Evolutionary conservation across 345 rosid genomes (phyloP).

Genomic region (Orychophragmus violaceus): DNA sequence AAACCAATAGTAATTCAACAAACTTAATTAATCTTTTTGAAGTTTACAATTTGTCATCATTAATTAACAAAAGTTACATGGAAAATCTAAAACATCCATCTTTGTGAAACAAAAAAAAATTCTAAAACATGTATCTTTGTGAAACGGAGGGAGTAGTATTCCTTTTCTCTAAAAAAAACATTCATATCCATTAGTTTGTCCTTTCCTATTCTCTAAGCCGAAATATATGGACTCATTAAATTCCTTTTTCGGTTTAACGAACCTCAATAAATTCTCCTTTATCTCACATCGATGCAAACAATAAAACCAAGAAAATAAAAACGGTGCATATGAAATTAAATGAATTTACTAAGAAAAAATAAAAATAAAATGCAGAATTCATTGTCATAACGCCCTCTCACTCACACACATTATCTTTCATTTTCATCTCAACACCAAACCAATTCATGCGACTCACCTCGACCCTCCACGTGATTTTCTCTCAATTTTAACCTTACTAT

Average conservation of each 20-base stretch:
- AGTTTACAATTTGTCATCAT: too few relatives aligned
- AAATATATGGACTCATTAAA: slow-evolving; percentile 22
- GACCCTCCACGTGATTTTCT: slow-evolving; percentile 38
- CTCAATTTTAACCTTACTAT: slow-evolving; percentile 26
- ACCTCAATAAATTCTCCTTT: slow-evolving; percentile 12
- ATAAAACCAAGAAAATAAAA: slow-evolving; percentile 1
- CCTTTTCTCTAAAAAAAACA: too few relatives aligned
- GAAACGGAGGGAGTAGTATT: too few relatives aligned
- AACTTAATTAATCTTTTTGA: too few relatives aligned
- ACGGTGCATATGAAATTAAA: slow-evolving; percentile 17
- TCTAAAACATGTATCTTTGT: too few relatives aligned
- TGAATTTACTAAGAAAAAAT: neutral
- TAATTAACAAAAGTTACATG: too few relatives aligned
- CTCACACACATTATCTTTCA: slow-evolving; percentile 24
- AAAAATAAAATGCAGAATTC: slow-evolving; percentile 19
- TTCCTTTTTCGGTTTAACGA: slow-evolving; percentile 18
- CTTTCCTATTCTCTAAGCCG: slow-evolving; percentile 19
- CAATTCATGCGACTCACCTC: slow-evolving; percentile 18
- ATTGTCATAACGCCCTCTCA: slow-evolving; percentile 24
- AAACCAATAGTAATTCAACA: too few relatives aligned
- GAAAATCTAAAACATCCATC: too few relatives aligned
- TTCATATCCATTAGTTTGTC: slow-evolving; percentile 2
- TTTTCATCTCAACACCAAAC: slow-evolving; percentile 26
- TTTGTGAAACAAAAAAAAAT: too few relatives aligned
- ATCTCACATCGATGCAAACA: slow-evolving; percentile 24